Base-by-base conservation (phyloP, 1,284 basidiomycete genomes). In the Ceratobasidium sp. region DNA sequence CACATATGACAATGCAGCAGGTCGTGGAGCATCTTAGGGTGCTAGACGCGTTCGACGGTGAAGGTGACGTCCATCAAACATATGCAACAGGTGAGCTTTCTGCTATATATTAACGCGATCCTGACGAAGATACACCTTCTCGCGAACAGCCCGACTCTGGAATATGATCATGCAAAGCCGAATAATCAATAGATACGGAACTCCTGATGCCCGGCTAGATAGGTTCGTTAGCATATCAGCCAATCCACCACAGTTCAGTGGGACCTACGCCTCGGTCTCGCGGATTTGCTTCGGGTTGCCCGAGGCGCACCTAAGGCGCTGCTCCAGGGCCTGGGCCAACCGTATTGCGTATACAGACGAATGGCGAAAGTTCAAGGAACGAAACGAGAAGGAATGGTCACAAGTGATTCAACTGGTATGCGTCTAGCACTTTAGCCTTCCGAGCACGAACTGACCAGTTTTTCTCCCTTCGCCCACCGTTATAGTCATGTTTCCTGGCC, bases 241-340 rank as follows among this genome's bases (percentile, higher is more conserved):
- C 14, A 48, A 33, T n/a, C 69, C 69, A 15, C 69, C 69, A 9
- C 29, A 24, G 29, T 62, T 72, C 47, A 44, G 9, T 1, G 69
- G 69, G 22, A 31, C 17, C 1, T 62, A 72, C 48, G 57, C 45
- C 14, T 33, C 41, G 11, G 3, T 72, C 2, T n/a, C 57, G 14
- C 33, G 41, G 31, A 29, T 72, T 8, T 60, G 60, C 56, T 29
- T 72, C 9, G 29, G 27, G 15, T 14, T 11, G 22, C 69, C 69
- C 3, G 15, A 33, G n/a, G 57, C 57, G 19, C 69, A 72, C 31
- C 48, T 72, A n/a, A 47, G 31, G 9, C 69, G 69, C 33, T 72
- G 69, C 56, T 33, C 69, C 27, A 57, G 69, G 22, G 69, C 69
- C 8, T 72, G 69, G 69, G 69, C 69, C 31, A 57, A 72, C 47